Evolutionary conservation across 2,329 filamentous ascomycete genomes (phyloP).

Genomic region (Calonectria pseudoreteaudii): DNA sequence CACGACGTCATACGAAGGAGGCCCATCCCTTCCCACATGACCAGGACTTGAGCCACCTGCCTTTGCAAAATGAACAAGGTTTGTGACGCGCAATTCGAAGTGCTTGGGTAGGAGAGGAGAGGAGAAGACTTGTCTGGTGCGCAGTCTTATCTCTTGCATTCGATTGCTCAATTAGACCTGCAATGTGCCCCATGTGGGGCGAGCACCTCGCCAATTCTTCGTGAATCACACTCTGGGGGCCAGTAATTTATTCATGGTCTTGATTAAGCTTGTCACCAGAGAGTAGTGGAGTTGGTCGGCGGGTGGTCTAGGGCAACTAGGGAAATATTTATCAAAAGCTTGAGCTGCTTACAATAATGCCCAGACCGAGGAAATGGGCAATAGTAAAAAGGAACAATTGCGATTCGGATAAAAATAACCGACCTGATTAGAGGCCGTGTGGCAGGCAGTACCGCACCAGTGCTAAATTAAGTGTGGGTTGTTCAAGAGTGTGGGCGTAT

Average conservation of each 20-base stretch:
- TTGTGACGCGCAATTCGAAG: not conserved
- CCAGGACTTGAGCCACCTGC: not conserved
- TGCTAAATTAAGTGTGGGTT: not conserved
- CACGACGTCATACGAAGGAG: not conserved
- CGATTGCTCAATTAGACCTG: not conserved
- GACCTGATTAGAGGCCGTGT: not conserved
- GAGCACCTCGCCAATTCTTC: not conserved
- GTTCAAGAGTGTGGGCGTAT: not conserved
- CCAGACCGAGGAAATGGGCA: not conserved
- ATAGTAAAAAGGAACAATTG: not conserved
- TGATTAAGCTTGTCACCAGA: not conserved
- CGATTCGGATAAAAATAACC: not conserved
- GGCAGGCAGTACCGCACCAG: too few relatives aligned
- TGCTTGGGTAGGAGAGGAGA: not conserved
- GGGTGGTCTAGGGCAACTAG: not conserved
- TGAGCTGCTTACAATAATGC: not conserved
- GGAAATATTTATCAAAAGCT: not conserved
- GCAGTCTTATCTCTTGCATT: not conserved
- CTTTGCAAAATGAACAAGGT: not conserved
- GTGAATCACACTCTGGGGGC: not conserved
- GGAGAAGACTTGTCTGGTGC: not conserved
- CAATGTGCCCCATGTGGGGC: too few relatives aligned
- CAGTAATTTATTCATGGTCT: not conserved
- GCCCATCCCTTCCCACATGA: not conserved
- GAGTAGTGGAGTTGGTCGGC: not conserved